Evolutionary conservation across 805 yeast species (phyloP).

Genomic region (Metschnikowia proteae): DNA sequence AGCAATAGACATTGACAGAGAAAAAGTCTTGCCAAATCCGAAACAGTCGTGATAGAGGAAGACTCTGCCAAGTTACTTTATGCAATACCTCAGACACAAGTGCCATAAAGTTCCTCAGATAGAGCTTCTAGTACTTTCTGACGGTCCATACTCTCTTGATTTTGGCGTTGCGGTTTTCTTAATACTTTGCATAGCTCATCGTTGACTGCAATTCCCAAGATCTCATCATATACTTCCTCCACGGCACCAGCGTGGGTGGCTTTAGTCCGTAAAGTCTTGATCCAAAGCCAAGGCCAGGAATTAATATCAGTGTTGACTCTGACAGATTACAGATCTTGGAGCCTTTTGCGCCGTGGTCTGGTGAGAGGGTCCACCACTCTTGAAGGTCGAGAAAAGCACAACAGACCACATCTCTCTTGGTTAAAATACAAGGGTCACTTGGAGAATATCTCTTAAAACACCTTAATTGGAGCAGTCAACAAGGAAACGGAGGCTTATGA

Average conservation of each 20-base stretch:
- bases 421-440: constrained; percentile 96
- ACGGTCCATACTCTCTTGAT: constrained; percentile 22
- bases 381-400: constrained; percentile 95
- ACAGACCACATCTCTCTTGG: constrained; percentile 99
- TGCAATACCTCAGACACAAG: constrained; percentile 57
- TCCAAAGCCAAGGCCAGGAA: constrained; percentile 61
- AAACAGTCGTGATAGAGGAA: no score
- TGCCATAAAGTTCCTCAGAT: constrained; percentile 54
- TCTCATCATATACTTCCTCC: constrained; percentile 6
- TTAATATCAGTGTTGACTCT: constrained; percentile 67
- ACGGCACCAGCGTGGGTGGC: constrained; percentile 35
- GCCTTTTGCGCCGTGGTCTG: constrained; percentile 85
- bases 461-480: constrained; percentile 94
- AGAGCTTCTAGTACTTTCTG: constrained; percentile 32
- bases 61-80: constrained; percentile 36
- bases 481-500: constrained; percentile 95
- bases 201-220: constrained; percentile 22
- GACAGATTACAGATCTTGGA: constrained; percentile 88
- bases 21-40: constrained; percentile 6
- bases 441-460: constrained; percentile 92
- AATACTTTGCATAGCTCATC: constrained; percentile 25
- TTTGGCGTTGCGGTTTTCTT: constrained; percentile 22
- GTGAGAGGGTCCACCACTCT: constrained; percentile 72
- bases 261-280: constrained; percentile 71
- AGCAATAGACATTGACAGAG: constrained; percentile 2